Evolutionary conservation across 2,329 filamentous ascomycete species (phyloP).

Genomic region (Colletotrichum horii): DNA sequence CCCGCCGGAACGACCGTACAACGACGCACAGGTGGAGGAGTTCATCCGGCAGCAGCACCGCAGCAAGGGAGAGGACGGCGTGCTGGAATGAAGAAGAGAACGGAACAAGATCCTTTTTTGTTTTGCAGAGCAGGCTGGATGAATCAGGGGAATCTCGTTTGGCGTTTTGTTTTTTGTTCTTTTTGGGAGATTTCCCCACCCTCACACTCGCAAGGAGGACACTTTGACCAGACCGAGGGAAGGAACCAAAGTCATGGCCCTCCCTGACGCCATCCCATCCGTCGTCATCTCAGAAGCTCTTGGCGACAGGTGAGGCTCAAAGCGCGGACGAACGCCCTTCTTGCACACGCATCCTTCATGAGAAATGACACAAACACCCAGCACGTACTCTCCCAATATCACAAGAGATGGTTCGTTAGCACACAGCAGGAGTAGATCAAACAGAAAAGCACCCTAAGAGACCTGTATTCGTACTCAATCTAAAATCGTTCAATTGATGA

Average conservation of each 20-base stretch:
- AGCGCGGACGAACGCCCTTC: not conserved
- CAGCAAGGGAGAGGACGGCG: conserved; percentile 42
- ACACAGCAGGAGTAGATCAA: not conserved
- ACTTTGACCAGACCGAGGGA: not conserved
- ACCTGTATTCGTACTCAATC: conserved; percentile 14
- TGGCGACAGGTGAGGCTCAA: not conserved
- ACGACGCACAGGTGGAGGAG: conserved; percentile 56
- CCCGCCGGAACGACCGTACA: conserved; percentile 47
- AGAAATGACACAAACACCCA: not conserved
- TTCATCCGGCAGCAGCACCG: conserved; percentile 59
- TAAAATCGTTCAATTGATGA: conserved; percentile 2
- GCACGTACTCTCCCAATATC: not conserved
- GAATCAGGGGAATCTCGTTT: not conserved
- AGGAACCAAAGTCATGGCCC: not conserved
- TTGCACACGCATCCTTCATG: not conserved
- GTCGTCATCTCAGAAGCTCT: not conserved
- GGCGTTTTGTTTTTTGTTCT: not conserved
- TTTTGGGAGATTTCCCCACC: not conserved
- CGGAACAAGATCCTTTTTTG: not conserved
- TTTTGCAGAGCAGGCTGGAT: not conserved
- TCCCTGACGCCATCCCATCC: not conserved
- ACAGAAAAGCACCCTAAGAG: not conserved
- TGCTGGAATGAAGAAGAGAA: conserved; percentile 21
- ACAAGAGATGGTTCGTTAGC: not conserved
- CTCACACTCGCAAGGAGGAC: not conserved